Percentiles rank a stretch among this genome's conserved stretches.
Evolutionary conservation across 1,139 yeast genomes (phyloP).

Genomic region (Geotrichum macrosporum): DNA sequence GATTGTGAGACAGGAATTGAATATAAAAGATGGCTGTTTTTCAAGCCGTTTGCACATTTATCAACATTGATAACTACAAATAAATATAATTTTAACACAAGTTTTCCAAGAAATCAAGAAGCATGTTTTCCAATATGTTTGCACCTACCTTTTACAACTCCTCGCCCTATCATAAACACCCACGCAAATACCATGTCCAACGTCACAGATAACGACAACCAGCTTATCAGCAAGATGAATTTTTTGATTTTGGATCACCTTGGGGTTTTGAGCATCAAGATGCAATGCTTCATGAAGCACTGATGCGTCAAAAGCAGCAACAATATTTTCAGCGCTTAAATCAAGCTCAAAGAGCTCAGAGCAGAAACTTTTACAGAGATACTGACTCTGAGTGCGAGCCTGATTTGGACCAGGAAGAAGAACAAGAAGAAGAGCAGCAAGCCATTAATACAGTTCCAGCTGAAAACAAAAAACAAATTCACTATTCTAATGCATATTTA

Average conservation of each 20-base stretch:
- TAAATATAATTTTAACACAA: no score
- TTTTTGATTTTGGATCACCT: neutral
- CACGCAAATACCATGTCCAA: neutral
- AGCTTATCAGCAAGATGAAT: neutral
- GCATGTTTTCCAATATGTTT: constrained; percentile 7
- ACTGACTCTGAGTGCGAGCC: constrained; percentile 1
- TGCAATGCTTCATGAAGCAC: neutral
- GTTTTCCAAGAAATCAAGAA: no score
- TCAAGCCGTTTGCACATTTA: no score
- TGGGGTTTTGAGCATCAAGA: constrained; percentile 2
- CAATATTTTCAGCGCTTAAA: neutral
- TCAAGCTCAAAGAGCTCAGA: neutral
- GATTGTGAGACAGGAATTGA: no score
- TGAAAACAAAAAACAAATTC: no score
- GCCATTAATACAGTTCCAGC: no score
- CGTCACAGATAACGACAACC: neutral
- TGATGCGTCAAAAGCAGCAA: neutral
- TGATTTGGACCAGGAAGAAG: neutral
- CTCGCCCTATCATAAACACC: neutral
- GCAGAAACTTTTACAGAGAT: neutral
- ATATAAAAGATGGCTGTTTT: no score
- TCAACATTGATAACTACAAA: no score
- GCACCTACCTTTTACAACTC: neutral
- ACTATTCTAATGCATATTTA: no score
- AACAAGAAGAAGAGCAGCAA: neutral